Percentiles rank a stretch among this genome's conserved stretches.
Evolutionary conservation across 2,329 filamentous ascomycete species (phyloP).

Genomic region (Drechslerella stenobrocha): DNA sequence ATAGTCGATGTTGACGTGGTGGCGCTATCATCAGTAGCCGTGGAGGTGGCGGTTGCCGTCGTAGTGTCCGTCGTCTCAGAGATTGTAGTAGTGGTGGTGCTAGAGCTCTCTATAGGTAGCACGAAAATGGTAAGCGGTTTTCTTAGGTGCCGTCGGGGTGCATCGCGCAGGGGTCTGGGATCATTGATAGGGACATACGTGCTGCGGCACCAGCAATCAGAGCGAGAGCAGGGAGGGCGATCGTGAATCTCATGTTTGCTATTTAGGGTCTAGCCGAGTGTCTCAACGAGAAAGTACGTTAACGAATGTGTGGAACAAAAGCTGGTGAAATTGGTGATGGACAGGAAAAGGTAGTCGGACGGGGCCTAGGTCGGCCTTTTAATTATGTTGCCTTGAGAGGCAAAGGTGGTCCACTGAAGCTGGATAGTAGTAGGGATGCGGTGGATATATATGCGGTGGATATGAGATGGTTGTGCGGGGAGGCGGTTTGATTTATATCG

Average conservation of each 20-base stretch:
- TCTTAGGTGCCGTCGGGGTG: neutral
- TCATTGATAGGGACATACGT: slow-evolving; percentile 14
- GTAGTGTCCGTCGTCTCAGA: neutral
- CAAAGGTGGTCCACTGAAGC: too few relatives aligned
- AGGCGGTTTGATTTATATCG: too few relatives aligned
- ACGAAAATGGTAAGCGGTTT: neutral
- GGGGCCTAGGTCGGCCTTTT: too few relatives aligned
- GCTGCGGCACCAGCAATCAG: slow-evolving; percentile 19
- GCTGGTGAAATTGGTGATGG: too few relatives aligned
- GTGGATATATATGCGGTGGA: too few relatives aligned
- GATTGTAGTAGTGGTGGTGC: slow-evolving; percentile 24
- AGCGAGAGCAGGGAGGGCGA: slow-evolving; percentile 6
- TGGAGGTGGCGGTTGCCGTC: slow-evolving; percentile 6
- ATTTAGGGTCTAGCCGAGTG: too few relatives aligned
- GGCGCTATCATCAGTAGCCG: slow-evolving; percentile 9
- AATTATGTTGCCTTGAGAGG: too few relatives aligned
- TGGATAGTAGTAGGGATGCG: too few relatives aligned
- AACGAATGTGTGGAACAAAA: too few relatives aligned
- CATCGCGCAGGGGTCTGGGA: neutral
- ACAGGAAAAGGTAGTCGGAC: too few relatives aligned
- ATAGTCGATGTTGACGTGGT: slow-evolving; percentile 7
- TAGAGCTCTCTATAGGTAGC: slow-evolving; percentile 23
- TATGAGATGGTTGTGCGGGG: too few relatives aligned
- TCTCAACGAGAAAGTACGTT: too few relatives aligned
- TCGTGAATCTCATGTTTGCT: slow-evolving; percentile 32